phyloP scores from a whole-genome alignment of 352 stramenopile species.

The Phytophthora multivora region DNA sequence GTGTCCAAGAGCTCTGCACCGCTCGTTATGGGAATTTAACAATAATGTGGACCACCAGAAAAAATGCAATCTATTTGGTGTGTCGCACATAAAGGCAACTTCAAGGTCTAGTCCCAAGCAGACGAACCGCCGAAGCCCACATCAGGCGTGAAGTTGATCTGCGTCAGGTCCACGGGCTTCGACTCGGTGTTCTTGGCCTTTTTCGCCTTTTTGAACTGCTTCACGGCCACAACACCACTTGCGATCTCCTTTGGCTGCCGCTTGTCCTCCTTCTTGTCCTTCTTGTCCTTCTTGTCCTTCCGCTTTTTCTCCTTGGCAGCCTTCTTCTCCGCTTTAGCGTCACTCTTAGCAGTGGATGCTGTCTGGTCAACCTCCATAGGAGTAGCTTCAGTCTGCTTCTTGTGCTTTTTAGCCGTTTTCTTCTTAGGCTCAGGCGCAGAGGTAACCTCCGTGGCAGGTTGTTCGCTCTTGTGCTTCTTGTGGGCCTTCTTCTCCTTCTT shows the following conservation, averaged over 20 bases:
- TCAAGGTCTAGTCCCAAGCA: constrained; percentile 66
- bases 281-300: constrained; percentile 37
- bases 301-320: constrained; percentile 33
- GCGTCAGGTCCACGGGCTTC: constrained; percentile 54
- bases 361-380: constrained; percentile 32
- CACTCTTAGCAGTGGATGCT: constrained; percentile 16
- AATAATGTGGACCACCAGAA: constrained; percentile 20
- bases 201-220: constrained; percentile 79
- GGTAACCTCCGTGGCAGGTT: constrained; percentile 4
- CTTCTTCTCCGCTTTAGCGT: constrained; percentile 35
- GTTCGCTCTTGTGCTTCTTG: constrained; percentile 41
- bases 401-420: constrained; percentile 26
- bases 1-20: constrained; percentile 18
- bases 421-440: constrained; percentile 22
- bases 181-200: constrained; percentile 35
- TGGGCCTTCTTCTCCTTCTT: constrained; percentile 38
- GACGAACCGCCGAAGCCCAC: constrained; percentile 75
- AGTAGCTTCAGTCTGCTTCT: constrained; percentile 17
- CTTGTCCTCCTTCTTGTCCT: constrained; percentile 49
- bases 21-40: constrained; percentile 19
- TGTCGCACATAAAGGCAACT: constrained; percentile 22
- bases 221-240: constrained; percentile 76
- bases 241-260: constrained; percentile 66
- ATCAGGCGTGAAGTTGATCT: constrained; percentile 65
- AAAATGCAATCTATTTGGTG: constrained; percentile 30